Evolutionary conservation across 75 land plant species (phyloP), one percentile per base, ranked within the genome.

Genomic region (Selaginella tamariscina): DNA sequence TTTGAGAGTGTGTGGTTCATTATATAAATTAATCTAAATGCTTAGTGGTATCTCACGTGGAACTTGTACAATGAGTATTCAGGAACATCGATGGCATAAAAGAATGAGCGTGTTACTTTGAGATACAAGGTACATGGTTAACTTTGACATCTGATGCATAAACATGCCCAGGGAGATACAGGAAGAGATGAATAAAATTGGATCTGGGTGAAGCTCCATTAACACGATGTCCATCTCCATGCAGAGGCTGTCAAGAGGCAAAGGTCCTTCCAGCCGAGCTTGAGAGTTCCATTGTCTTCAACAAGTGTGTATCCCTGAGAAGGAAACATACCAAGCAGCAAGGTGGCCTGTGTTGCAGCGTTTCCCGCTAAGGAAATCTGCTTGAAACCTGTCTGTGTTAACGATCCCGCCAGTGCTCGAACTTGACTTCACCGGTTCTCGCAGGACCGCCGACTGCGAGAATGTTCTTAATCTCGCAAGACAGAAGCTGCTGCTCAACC

Each of bases 251-350:
- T 92, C 68, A 90, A 86, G 33, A 92, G 69, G 60, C 79, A 81
- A 21, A 92, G 84, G 29, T 89, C 95, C 66, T 86, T 92, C 97
- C 97, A 92, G 0, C 97, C 97, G 9, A 92, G 86, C 78, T 86
- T 89, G 39, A 92, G 81, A 15, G 82, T 59, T 2, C 97, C 97
- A 49, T 81, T 79, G 28, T 92, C 95, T 70, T 92, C 90, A n/a
- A 86, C 78, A 26, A 92, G 56, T 0, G 95, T 86, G 70, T 92
- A 92, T 2, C 97, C 95, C 24, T 92, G 82, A 32, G 75, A 81
- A 1, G 87, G 94, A 65, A 84, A 92, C 89, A 92, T 86, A 2
- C 87, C 90, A 1, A 91, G 79, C n/a, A 91, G 69, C 21, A 92
- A 78, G 0, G 87, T 80, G 22, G 97, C 97, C 75, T 89, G 97